Base-by-base conservation (phyloP, 768 basidiomycete species). In the Lentinula sp. region DNA sequence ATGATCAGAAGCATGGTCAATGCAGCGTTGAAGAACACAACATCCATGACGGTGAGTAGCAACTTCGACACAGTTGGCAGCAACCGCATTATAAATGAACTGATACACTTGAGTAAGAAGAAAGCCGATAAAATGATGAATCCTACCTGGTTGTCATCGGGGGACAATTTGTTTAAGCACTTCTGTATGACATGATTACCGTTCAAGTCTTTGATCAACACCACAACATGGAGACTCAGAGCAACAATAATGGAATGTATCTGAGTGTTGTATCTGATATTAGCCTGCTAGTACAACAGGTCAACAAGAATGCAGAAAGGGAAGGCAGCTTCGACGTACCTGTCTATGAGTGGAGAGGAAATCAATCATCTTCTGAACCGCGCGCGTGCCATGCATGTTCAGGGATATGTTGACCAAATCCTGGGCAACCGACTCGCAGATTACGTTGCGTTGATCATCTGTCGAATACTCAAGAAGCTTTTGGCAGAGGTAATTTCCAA, bases 291-390 rank as follows among this genome's bases (percentile, higher is more conserved):
- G 72, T 73, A 67, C 67, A 7, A 61, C 67, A 73, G 67, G 83
- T 87, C 74, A 87, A 81, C 79, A 76, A 73, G 71, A 76, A 77
- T 73, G 71, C 66, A 66, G 65, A 53, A 60, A 66, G 64, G 18
- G 48, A 3, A 61, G 56, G 66, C 63, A 64, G 70, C 69, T 59
- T 52, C 62, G 64, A 84, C 88, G 83, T 78, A 80, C 92, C 90
- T 95, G 93, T 70, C 97, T 80, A 68, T 92, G 87, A 58, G 93
- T 94, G 21, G 95, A 96, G 70, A 99, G 77, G 80, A 97, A 98
- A 74, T 99, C 97, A 64, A 99, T 97, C 96, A 98, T 98, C 80
- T 98, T 98, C 79, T 99, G 97, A 61, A 98, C 97, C 31, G 97
- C 97, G 63, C 97, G 88, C 35, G 97, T 99, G 35, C 97, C 97